These are phyloP conservation scores for Catharanthus roseus DNA, from an alignment of 257 asterid species.

Conservation along the genomic window DNA sequence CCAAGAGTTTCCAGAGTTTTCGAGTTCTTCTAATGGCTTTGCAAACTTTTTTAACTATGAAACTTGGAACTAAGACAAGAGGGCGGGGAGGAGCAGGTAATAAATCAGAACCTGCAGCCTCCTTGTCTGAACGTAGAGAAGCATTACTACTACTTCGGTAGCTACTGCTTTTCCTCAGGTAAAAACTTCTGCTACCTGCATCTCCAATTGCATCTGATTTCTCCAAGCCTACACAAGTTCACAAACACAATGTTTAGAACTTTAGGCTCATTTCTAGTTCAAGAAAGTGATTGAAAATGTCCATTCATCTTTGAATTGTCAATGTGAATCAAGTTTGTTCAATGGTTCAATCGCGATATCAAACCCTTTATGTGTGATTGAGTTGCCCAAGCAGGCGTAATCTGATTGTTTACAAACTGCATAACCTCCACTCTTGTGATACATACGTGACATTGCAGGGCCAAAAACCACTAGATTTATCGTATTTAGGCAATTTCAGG, in stretches of 20 bases:
- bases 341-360: too few relatives aligned
- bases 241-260: neutral
- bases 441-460: too few relatives aligned
- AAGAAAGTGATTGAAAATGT: too few relatives aligned
- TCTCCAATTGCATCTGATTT: conserved; percentile 63
- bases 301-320: too few relatives aligned
- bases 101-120: conserved; percentile 7
- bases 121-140: conserved; percentile 4
- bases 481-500: too few relatives aligned
- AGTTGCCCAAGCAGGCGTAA: too few relatives aligned
- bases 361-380: too few relatives aligned
- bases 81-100: conserved; percentile 5
- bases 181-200: conserved; percentile 59
- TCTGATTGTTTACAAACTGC: too few relatives aligned
- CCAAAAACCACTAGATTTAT: too few relatives aligned
- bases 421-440: too few relatives aligned
- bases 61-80: conserved; percentile 17
- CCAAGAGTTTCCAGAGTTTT: conserved; percentile 40
- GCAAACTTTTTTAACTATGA: conserved; percentile 20
- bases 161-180: conserved; percentile 41
- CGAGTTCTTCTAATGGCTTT: conserved; percentile 32
- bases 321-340: too few relatives aligned
- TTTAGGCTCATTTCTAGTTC: too few relatives aligned
- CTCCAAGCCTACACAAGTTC: conserved; percentile 44
- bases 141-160: conserved; percentile 12